Percentiles rank a stretch among this genome's conserved stretches.
These are phyloP conservation scores for Pseudogymnoascus sp. DNA, from an alignment of 2,329 filamentous ascomycete genomes.

Conservation along the genomic window DNA sequence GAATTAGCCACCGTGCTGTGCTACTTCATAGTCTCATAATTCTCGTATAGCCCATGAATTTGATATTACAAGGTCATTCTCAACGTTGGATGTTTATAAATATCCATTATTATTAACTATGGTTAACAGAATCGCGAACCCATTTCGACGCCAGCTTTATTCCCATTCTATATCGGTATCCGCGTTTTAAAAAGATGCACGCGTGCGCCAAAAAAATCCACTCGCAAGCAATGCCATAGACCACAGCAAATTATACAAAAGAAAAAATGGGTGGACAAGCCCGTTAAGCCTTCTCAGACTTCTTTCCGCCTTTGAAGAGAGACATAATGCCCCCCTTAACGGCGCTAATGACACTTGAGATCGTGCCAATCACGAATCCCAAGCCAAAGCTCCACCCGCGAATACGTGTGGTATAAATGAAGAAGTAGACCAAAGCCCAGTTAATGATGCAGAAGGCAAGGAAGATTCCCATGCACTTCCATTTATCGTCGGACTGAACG, in stretches of 20 bases:
- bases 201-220: background rate
- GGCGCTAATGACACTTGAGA: constrained; percentile 35
- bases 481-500: constrained; percentile 51
- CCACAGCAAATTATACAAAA: background rate
- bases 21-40: background rate
- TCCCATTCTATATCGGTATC: background rate
- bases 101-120: background rate
- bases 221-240: background rate
- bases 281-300: background rate
- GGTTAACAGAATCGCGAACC: background rate
- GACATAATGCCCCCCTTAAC: constrained; percentile 26
- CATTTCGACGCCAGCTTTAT: background rate
- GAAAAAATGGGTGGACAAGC: background rate
- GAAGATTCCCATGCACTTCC: constrained; percentile 67
- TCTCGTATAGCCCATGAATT: no score
- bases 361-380: constrained; percentile 43
- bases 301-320: background rate
- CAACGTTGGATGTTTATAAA: background rate
- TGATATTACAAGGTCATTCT: background rate
- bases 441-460: constrained; percentile 63
- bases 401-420: constrained; percentile 66
- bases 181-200: background rate
- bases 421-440: constrained; percentile 67
- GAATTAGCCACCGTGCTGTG: background rate
- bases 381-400: constrained; percentile 65